Conservation (phyloP, 2,329 filamentous ascomycete species). For the Botrytis fabae region DNA sequence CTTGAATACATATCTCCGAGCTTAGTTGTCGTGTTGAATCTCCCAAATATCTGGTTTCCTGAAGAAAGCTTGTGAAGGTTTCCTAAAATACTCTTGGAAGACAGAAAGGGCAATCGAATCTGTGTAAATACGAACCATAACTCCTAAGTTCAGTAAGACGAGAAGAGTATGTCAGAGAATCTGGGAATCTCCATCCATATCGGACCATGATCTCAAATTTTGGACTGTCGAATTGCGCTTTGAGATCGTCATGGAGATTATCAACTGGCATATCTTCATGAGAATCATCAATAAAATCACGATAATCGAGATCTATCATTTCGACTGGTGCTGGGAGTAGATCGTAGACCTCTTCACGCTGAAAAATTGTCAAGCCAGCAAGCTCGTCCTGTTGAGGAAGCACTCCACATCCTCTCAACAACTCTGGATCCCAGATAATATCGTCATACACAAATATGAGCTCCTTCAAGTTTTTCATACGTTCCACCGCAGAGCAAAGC, state of each 20-base stretch:
- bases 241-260: background rate
- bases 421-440: fast-evolving
- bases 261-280: fast-evolving
- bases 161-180: background rate
- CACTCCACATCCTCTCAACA: background rate
- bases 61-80: background rate
- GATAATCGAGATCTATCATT: fast-evolving
- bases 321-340: background rate
- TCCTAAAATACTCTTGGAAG: background rate
- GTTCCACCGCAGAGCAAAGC: background rate
- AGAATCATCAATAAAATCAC: background rate
- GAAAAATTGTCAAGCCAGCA: background rate
- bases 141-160: background rate
- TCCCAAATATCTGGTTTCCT: background rate
- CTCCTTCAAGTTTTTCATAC: background rate
- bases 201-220: background rate
- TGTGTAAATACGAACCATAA: background rate
- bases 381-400: background rate
- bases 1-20: background rate
- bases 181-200: background rate
- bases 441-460: background rate
- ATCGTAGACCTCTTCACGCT: background rate
- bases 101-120: no score
- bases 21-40: background rate
- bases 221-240: background rate